Percentiles rank a stretch among this genome's conserved stretches.
Conservation (phyloP, 177 flowering plant genomes). For the Vitis hybrid region DNA sequence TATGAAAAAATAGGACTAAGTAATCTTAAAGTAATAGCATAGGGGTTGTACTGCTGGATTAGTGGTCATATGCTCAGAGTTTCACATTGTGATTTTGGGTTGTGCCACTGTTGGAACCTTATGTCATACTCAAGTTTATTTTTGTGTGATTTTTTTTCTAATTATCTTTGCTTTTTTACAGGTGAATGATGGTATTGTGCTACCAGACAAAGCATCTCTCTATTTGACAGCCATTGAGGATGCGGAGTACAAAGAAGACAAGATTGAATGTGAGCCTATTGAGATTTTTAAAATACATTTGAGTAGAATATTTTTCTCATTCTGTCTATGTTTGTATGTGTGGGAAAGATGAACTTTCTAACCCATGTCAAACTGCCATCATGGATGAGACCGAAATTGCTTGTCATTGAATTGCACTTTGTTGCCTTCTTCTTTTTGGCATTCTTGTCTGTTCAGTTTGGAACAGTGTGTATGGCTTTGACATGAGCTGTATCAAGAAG, state of each 20-base stretch:
- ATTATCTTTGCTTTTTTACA: slow-evolving; percentile 18
- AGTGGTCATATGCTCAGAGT: too few species aligned
- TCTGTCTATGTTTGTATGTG: not conserved
- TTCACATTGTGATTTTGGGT: too few species aligned
- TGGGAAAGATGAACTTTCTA: not conserved
- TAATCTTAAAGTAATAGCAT: too few species aligned
- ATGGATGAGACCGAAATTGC: not conserved
- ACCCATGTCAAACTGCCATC: not conserved
- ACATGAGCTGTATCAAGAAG: slow-evolving; percentile 97
- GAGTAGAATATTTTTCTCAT: not conserved
- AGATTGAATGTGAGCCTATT: slow-evolving; percentile 80
- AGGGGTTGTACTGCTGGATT: too few species aligned
- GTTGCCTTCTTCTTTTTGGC: slow-evolving; percentile 10
- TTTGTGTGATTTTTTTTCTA: not conserved
- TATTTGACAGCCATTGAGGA: slow-evolving; percentile 95
- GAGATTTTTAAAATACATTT: not conserved
- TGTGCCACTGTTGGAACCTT: too few species aligned
- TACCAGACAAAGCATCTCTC: slow-evolving; percentile 91
- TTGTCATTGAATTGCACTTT: too few species aligned
- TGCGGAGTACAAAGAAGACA: slow-evolving; percentile 97
- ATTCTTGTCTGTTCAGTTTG: slow-evolving; percentile 51
- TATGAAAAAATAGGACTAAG: too few species aligned
- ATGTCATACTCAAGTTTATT: not conserved
- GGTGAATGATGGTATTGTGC: slow-evolving; percentile 71
- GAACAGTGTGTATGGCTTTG: slow-evolving; percentile 91